Evolutionary conservation across 495 filamentous ascomycete species (phyloP).

Genomic region (Daldinia caldariorum): DNA sequence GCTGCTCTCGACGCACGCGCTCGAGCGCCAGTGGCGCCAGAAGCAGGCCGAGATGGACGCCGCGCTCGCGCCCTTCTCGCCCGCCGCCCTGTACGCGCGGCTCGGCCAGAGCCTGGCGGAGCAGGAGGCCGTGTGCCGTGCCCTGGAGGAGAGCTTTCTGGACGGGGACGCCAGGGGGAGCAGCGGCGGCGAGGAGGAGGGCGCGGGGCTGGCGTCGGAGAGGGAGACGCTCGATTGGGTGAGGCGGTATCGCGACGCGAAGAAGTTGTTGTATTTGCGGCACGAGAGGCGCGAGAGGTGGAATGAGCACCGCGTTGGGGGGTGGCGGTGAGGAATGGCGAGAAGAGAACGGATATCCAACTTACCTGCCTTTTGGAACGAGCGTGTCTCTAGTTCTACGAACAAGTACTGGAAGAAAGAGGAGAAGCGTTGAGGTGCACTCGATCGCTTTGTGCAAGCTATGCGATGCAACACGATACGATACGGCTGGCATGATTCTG

Average conservation of each 20-base stretch:
- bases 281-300: slow-evolving; percentile 87
- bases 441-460: neutral
- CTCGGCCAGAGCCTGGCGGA: slow-evolving; percentile 78
- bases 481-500: neutral
- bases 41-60: slow-evolving; percentile 90
- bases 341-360: no score
- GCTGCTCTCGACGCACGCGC: slow-evolving; percentile 80
- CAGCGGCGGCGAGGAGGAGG: slow-evolving; percentile 51
- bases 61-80: slow-evolving; percentile 83
- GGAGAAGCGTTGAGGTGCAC: neutral
- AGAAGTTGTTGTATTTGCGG: slow-evolving; percentile 75
- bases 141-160: slow-evolving; percentile 90
- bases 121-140: slow-evolving; percentile 82
- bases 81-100: slow-evolving; percentile 82
- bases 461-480: neutral
- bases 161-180: slow-evolving; percentile 58
- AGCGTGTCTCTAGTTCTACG: no score
- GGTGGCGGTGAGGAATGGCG: slow-evolving; percentile 73
- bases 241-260: slow-evolving; percentile 77
- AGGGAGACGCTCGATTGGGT: slow-evolving; percentile 87
- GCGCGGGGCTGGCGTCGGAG: slow-evolving; percentile 64
- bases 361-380: no score
- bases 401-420: no score
- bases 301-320: slow-evolving; percentile 94
- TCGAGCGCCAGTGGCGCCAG: slow-evolving; percentile 89